Conservation (phyloP, 768 basidiomycete genomes). For the Dictyophora rubrovolvata region DNA sequence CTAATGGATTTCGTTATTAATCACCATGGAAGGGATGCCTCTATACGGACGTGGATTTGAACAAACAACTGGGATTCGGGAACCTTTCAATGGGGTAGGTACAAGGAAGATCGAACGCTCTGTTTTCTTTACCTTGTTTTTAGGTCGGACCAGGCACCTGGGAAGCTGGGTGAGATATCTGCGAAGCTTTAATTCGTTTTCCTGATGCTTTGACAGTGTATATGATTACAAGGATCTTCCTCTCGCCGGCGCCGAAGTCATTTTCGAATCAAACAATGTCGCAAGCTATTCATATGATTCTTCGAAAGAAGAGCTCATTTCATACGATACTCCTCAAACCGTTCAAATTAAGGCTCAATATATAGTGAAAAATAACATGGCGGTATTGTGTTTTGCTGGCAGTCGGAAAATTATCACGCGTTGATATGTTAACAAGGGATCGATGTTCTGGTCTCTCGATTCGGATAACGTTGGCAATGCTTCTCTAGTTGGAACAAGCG, state of each 20-base stretch:
- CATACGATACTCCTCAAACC: conserved; percentile 68
- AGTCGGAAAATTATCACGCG: not conserved
- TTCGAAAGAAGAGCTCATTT: conserved; percentile 54
- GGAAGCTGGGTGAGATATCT: conserved; percentile 35
- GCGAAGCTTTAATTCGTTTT: not conserved
- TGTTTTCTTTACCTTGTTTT: not conserved
- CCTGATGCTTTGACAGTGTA: conserved; percentile 19
- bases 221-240: conserved; percentile 74
- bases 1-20: not conserved
- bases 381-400: conserved; percentile 7
- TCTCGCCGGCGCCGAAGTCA: conserved; percentile 41
- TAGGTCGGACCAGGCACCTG: conserved; percentile 66
- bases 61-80: conserved; percentile 54
- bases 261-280: conserved; percentile 59
- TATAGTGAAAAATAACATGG: conserved; percentile 47
- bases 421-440: conserved; percentile 25
- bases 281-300: conserved; percentile 71
- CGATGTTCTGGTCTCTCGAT: conserved; percentile 69
- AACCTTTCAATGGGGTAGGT: conserved; percentile 55
- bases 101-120: conserved; percentile 1
- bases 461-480: conserved; percentile 45
- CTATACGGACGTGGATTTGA: conserved; percentile 75
- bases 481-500: conserved; percentile 48
- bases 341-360: conserved; percentile 60
- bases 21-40: conserved; percentile 43